Evolutionary conservation across 306 rosid species (phyloP).

Genomic region (Malus sieversii): DNA sequence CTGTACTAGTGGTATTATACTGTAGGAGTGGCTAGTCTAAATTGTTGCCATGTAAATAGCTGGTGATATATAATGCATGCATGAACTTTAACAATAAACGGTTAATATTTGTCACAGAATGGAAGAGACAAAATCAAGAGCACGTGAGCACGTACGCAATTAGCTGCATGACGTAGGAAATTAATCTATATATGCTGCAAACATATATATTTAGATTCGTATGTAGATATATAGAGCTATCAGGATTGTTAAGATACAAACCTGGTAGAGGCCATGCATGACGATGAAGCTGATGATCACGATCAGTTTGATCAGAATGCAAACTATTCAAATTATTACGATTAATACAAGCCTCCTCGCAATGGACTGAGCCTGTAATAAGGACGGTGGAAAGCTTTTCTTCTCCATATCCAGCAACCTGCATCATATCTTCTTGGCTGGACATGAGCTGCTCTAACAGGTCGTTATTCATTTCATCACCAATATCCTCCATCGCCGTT

Average conservation of each 20-base stretch:
- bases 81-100: no score
- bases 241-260: neutral
- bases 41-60: no score
- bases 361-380: constrained; percentile 66
- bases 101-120: neutral
- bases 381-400: constrained; percentile 89
- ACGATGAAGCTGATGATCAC: constrained; percentile 24
- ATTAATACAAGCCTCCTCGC: constrained; percentile 34
- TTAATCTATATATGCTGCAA: neutral
- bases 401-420: constrained; percentile 87
- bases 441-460: constrained; percentile 24
- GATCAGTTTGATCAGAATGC: neutral
- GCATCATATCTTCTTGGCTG: constrained; percentile 56
- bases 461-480: neutral
- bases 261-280: constrained; percentile 81
- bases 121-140: neutral
- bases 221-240: no score
- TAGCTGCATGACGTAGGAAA: neutral
- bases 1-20: neutral
- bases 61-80: no score
- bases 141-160: neutral
- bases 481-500: neutral
- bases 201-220: no score
- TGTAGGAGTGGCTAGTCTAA: neutral
- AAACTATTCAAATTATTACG: neutral